These are phyloP conservation scores for Vanilla planifolia DNA, from an alignment of 106 monocot genomes.

Conservation along the genomic window DNA sequence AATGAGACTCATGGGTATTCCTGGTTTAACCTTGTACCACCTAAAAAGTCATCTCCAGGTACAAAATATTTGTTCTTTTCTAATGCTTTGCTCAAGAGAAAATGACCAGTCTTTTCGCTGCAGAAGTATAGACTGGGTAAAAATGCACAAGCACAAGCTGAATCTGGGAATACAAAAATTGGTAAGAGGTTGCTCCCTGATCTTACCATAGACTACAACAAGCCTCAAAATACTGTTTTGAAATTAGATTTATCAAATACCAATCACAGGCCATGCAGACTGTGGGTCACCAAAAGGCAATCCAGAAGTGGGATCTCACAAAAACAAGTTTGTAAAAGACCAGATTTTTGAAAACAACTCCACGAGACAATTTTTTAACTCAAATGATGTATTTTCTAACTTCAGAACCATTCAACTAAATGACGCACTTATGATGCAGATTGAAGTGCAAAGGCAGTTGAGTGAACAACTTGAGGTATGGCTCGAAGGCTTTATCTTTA, in stretches of 20 bases:
- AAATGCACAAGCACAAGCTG: slow-evolving; percentile 57
- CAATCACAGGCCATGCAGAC: not conserved
- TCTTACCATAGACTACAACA: not conserved
- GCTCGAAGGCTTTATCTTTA: not conserved
- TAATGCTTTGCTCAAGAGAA: not conserved
- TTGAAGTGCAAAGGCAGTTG: slow-evolving; percentile 73
- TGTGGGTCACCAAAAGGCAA: not conserved
- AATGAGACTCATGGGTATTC: slow-evolving; percentile 93
- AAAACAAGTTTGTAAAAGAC: not conserved
- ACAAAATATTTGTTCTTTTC: not conserved
- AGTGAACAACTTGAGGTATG: slow-evolving; percentile 79
- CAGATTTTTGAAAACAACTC: not conserved
- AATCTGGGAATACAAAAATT: slow-evolving; percentile 25
- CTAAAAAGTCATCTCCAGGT: slow-evolving; percentile 97
- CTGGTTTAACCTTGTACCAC: slow-evolving; percentile 87
- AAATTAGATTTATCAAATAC: not conserved
- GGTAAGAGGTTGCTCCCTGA: slow-evolving; percentile 24
- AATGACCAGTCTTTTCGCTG: slow-evolving; percentile 3
- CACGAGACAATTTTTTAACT: not conserved
- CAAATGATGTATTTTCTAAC: not conserved
- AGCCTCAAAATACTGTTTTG: not conserved
- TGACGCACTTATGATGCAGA: slow-evolving; percentile 77
- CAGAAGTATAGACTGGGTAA: slow-evolving; percentile 92
- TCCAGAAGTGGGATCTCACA: not conserved
- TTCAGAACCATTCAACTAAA: slow-evolving; percentile 54